Base-by-base conservation (phyloP, 169 alveolate species). In the Plasmodium cynomolgi region DNA sequence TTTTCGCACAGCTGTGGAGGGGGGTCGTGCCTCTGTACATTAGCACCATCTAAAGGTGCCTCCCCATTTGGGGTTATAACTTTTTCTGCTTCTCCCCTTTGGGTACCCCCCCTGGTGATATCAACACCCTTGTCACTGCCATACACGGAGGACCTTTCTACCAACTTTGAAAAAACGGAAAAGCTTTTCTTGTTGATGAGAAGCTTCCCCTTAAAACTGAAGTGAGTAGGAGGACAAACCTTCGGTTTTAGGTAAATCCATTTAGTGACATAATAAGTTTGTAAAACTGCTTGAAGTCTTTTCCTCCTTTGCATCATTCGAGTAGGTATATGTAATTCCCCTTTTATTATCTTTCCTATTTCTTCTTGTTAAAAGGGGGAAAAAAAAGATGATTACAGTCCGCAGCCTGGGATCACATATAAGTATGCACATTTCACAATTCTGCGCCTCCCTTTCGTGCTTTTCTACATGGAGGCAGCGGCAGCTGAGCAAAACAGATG, bases 241-340 rank as follows among this genome's bases (percentile, higher is more conserved):
- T 68, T 68, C 37, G 77, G 77, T 23, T 68, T 68, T 8, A 23
- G 34, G 13, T 5, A 68, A 68, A 68, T 6, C 77, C 41, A 68
- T 17, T 68, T 68, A 68, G 34, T 23, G 6, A 68, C 17, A 68
- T 68, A 23, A 68, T 68, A 68, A 68, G 37, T 68, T 68, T 29
- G 77, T 29, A 68, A 68, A 68, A 68, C n/a, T 68, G 31, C n/a
- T 17, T 68, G 77, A 26, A 68, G 37, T 68, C 37, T 68, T 68
- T 23, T 29, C 39, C 77, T 68, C 77, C 77, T 68, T 68, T 68
- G 77, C 77, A 68, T 68, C 39, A 68, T 68, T 68, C 77, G 77
- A 68, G 77, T 29, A 1, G 31, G 37, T 68, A 68, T 68, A 68
- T 20, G 5, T 68, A 68, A 68, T 29, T 0, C 37, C 31, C 77